Conservation (phyloP, 148 eudicot species). For the Cornus florida region DNA sequence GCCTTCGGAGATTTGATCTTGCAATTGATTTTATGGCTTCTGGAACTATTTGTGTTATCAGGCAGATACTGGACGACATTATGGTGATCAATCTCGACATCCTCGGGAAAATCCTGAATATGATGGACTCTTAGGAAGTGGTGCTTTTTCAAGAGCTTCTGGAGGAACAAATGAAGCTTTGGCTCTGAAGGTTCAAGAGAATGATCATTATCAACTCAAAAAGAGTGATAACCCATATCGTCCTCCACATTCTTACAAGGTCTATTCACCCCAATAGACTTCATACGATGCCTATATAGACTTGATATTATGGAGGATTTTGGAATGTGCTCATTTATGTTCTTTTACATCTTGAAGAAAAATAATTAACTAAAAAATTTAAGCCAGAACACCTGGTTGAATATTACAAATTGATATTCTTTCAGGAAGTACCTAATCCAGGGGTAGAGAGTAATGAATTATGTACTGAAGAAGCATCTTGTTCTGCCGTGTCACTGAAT, state of each 20-base stretch:
- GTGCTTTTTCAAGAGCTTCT: background rate
- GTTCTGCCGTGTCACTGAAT: background rate
- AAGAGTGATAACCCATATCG: conserved; percentile 12
- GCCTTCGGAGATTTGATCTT: background rate
- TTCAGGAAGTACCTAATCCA: background rate
- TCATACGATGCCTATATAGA: background rate
- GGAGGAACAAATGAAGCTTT: background rate
- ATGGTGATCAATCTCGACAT: background rate
- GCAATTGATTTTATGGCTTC: background rate
- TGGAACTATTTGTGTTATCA: background rate
- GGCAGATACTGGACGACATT: background rate
- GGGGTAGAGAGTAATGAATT: background rate
- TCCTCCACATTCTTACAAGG: conserved; percentile 7
- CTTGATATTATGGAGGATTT: background rate
- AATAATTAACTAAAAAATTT: background rate
- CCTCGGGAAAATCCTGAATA: background rate
- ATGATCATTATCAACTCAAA: background rate
- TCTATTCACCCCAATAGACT: background rate
- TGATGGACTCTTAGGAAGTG: background rate
- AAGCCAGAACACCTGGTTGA: background rate
- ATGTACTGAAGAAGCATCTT: background rate
- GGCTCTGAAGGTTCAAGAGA: background rate
- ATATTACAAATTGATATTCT: background rate
- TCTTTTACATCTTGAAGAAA: background rate
- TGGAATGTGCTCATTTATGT: background rate